Evolutionary conservation across 1,284 basidiomycete genomes (phyloP).

Genomic region (Tremellales sp.): DNA sequence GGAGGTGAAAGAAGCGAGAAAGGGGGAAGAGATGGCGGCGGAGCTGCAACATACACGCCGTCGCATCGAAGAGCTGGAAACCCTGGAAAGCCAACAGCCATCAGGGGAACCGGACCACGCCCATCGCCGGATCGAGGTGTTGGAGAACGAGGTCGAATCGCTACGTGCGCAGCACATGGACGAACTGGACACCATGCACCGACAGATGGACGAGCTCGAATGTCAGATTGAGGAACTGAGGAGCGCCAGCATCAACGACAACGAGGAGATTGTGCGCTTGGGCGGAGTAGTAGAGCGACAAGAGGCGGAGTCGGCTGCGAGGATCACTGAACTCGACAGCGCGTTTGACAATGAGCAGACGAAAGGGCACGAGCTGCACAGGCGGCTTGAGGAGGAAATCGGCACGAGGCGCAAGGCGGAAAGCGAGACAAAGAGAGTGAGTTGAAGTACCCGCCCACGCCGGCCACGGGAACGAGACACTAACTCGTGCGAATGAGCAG

Average conservation of each 20-base stretch:
- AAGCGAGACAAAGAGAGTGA: constrained; percentile 48
- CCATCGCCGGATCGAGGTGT: constrained; percentile 7
- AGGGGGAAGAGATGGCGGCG: constrained; percentile 6
- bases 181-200: constrained; percentile 3
- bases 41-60: constrained; percentile 3
- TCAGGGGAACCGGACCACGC: constrained; percentile 12
- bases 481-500: not conserved
- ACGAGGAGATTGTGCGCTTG: constrained; percentile 24
- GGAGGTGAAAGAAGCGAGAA: constrained; percentile 3
- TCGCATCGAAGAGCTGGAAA: constrained; percentile 4
- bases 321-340: constrained; percentile 7
- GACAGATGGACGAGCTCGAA: constrained; percentile 6
- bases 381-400: constrained; percentile 12
- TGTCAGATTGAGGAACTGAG: constrained; percentile 11
- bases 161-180: constrained; percentile 1
- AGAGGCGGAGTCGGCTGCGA: constrained; percentile 6
- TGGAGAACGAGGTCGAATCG: too few species aligned
- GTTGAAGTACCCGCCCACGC: too few species aligned
- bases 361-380: constrained; percentile 9
- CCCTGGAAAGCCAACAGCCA: not conserved
- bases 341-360: not conserved
- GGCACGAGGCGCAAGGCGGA: constrained; percentile 19
- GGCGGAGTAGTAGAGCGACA: constrained; percentile 9
- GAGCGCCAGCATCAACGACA: constrained; percentile 17
- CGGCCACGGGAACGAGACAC: too few species aligned